These are phyloP conservation scores for Pythium scleroteichum DNA, from an alignment of 352 stramenopile genomes.

Conservation along the genomic window DNA sequence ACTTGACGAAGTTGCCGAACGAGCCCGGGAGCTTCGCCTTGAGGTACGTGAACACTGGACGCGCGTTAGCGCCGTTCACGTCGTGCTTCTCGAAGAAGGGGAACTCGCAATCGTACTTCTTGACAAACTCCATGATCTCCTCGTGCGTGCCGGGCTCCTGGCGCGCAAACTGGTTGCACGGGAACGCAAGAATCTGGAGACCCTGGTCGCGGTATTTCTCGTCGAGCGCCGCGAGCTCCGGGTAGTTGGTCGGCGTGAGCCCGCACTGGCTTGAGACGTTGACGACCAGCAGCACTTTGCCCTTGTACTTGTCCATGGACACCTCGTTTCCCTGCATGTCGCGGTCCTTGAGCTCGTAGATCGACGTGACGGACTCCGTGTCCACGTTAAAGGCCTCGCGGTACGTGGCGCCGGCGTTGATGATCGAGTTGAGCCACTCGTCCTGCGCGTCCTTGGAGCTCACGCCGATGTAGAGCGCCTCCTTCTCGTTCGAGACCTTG, in stretches of 20 bases:
- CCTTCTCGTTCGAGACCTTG: constrained; percentile 38
- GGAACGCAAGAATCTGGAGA: constrained; percentile 75
- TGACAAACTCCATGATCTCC: constrained; percentile 64
- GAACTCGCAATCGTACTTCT: constrained; percentile 53
- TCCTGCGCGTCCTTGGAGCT: constrained; percentile 44
- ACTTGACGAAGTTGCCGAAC: constrained; percentile 66
- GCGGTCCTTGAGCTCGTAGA: constrained; percentile 75
- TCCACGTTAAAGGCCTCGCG: constrained; percentile 43
- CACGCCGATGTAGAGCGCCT: constrained; percentile 34
- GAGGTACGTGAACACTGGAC: constrained; percentile 79
- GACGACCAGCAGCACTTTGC: constrained; percentile 23
- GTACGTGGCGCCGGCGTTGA: constrained; percentile 48
- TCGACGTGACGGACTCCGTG: constrained; percentile 38
- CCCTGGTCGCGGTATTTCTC: constrained; percentile 57
- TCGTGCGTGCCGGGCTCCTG: constrained; percentile 59
- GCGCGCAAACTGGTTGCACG: constrained; percentile 83
- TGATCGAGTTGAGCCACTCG: constrained; percentile 45
- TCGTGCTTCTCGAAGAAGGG: constrained; percentile 69
- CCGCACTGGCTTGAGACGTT: constrained; percentile 26
- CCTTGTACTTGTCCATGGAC: constrained; percentile 48
- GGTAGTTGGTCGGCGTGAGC: constrained; percentile 52
- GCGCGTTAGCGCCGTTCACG: constrained; percentile 80
- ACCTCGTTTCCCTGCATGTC: constrained; percentile 60
- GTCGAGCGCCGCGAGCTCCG: constrained; percentile 39
- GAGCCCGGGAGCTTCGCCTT: constrained; percentile 60